These are phyloP conservation scores for Cinnamomum micranthum DNA, from an alignment of 164 flowering plant genomes.

Conservation along the genomic window DNA sequence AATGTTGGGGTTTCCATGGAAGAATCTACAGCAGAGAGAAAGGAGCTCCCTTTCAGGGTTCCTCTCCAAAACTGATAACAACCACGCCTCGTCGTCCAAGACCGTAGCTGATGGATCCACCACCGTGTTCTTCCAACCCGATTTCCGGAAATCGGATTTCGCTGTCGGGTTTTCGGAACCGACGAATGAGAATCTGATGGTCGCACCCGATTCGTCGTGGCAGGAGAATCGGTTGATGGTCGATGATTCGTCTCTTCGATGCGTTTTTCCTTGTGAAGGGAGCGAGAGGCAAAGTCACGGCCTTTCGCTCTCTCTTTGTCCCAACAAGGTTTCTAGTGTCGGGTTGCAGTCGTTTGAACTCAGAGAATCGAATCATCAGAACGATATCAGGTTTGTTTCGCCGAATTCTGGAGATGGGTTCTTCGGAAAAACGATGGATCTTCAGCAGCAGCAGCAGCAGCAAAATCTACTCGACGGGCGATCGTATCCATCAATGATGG, in stretches of 20 bases:
- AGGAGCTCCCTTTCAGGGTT: slow-evolving; percentile 22
- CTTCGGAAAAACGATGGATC: slow-evolving; percentile 25
- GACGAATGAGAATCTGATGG: slow-evolving; percentile 30
- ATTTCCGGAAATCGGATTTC: slow-evolving; percentile 10
- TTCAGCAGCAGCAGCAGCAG: slow-evolving; percentile 18
- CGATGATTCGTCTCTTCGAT: slow-evolving; percentile 30
- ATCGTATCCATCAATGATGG: not conserved
- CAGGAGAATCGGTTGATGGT: slow-evolving; percentile 19
- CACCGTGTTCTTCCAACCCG: slow-evolving; percentile 21
- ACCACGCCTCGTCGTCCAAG: slow-evolving; percentile 34
- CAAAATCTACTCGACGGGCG: slow-evolving; percentile 2
- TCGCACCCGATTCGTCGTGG: slow-evolving; percentile 19
- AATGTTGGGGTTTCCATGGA: slow-evolving; percentile 35
- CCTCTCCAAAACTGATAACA: slow-evolving; percentile 18
- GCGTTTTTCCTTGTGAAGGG: slow-evolving; percentile 62
- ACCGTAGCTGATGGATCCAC: not conserved
- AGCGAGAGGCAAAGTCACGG: slow-evolving; percentile 71
- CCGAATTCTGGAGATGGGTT: slow-evolving; percentile 29
- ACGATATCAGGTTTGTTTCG: slow-evolving; percentile 13
- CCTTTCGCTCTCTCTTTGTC: slow-evolving; percentile 64
- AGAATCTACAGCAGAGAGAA: slow-evolving; percentile 12
- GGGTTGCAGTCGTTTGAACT: slow-evolving; percentile 69
- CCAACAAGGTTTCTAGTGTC: slow-evolving; percentile 45
- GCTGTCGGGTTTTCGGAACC: slow-evolving; percentile 12
- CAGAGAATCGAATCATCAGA: slow-evolving; percentile 25